Evolutionary conservation across 164 flowering plant species (phyloP).

Genomic region (Nymphaea thermarum): DNA sequence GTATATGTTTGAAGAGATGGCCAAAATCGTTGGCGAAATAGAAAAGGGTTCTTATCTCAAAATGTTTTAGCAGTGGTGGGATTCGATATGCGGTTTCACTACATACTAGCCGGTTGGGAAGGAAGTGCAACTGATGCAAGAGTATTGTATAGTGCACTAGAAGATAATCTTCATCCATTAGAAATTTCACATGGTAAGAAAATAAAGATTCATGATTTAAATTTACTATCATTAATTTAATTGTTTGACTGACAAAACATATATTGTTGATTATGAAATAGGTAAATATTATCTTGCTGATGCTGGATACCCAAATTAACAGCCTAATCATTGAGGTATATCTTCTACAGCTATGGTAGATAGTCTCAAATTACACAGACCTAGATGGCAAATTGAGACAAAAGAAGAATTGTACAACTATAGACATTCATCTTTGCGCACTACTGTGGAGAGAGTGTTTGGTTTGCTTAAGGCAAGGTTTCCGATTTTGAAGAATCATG

Average conservation of each 20-base stretch:
- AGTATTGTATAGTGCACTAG: not conserved
- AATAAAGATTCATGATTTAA: not conserved
- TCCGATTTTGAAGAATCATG: no score
- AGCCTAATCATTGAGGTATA: no score
- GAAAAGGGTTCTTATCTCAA: conserved; percentile 24
- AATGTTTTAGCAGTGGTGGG: not conserved
- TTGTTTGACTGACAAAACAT: not conserved
- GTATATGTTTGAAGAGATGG: conserved; percentile 47
- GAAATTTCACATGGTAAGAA: not conserved
- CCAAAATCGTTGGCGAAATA: conserved; percentile 51
- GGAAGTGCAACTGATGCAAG: conserved; percentile 1
- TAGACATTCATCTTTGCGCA: no score
- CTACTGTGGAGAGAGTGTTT: no score
- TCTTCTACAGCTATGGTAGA: no score
- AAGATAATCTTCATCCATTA: conserved; percentile 13
- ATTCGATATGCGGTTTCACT: conserved; percentile 1
- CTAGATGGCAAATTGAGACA: conserved; percentile 38
- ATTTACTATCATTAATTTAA: not conserved
- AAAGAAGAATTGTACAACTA: no score
- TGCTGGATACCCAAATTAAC: conserved; percentile 35
- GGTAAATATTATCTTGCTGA: conserved; percentile 80
- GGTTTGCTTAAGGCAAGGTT: no score
- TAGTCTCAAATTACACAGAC: no score
- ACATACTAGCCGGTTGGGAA: conserved; percentile 1
- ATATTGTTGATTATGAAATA: conserved; percentile 9